These are phyloP conservation scores for Mallotus nudiflorus DNA, from an alignment of 345 rosid genomes.

Conservation along the genomic window DNA sequence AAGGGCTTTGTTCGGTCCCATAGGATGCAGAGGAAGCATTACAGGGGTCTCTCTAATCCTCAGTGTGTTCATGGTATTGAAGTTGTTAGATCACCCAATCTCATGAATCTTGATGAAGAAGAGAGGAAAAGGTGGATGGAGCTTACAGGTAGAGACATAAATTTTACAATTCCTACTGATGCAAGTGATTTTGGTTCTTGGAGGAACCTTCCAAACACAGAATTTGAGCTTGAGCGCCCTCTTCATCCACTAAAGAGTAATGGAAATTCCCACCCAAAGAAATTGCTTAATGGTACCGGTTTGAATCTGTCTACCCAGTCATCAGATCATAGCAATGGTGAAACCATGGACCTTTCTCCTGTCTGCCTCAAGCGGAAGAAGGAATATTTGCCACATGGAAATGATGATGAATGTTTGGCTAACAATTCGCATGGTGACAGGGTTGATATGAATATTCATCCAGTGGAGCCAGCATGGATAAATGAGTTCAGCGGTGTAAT, in stretches of 20 bases:
- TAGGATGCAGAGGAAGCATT: conserved; percentile 97
- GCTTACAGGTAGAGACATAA: conserved; percentile 86
- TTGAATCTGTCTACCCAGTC: conserved; percentile 79
- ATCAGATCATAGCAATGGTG: conserved; percentile 59
- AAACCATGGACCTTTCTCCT: conserved; percentile 67
- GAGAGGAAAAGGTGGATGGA: conserved; percentile 89
- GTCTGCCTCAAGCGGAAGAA: conserved; percentile 68
- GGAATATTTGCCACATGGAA: conserved; percentile 64
- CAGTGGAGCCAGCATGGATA: conserved; percentile 71
- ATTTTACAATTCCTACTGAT: conserved; percentile 70
- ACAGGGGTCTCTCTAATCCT: conserved; percentile 93
- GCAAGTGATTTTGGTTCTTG: conserved; percentile 92
- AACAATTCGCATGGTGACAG: conserved; percentile 49
- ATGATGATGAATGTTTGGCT: conserved; percentile 55
- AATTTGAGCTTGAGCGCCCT: conserved; percentile 86
- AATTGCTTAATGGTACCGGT: conserved; percentile 79
- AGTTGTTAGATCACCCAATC: conserved; percentile 71
- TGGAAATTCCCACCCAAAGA: conserved; percentile 48
- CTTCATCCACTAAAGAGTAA: conserved; percentile 39
- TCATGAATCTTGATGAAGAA: conserved; percentile 73
- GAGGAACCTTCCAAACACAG: conserved; percentile 91
- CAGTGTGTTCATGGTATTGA: conserved; percentile 96
- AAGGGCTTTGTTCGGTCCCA: conserved; percentile 96
- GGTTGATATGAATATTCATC: conserved; percentile 61
- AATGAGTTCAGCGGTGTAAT: conserved; percentile 80